Evolutionary conservation across 495 filamentous ascomycete genomes (phyloP), one percentile per base, ranked within the genome.

Genomic region (Darksidea phi): DNA sequence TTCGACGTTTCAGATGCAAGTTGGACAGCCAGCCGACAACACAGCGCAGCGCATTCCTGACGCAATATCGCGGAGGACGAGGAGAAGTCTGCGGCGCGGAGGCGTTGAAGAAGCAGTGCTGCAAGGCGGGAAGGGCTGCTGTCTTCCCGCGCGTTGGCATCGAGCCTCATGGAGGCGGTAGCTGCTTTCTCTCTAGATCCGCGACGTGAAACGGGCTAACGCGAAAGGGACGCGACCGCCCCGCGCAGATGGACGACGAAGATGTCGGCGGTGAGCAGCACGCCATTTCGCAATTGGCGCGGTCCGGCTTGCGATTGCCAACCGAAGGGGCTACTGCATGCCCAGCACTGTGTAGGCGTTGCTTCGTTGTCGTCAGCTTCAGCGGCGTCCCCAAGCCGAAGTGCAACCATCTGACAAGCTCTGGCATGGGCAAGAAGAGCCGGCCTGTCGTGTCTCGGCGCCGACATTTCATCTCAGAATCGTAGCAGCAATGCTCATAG

Each of bases 201-300:
- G 37, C 13, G 18, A 63, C 52, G 6, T 63, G 59, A 63, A 63
- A 63, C 59, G 43, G 36, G 4, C 59, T 57, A 63, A 50, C 45
- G 25, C n/a, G 34, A 52, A 36, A 24, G 17, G 38, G 54, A 15
- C 42, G 49, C 21, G 25, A 3, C 21, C n/a, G 41, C 55, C 43
- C 55, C 43, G 25, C 24, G 46, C 13, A 28, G 24, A 36, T 1
- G 32, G 32, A 41, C 23, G 34, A 43, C 52, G 36, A 26, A 23
- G 6, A 18, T 28, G 45, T 24, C 38, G 43, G 59, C 50, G 59
- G 59, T 62, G 59, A 55, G 48, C 11, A 17, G 11, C 12, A 32
- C n/a, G n/a, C n/a, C n/a, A 32, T 32, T 3, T 32, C 28, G 28
- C 28, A 32, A n/a, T n/a, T n/a, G n/a, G n/a, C n/a, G n/a, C n/a